Evolutionary conservation across 2,329 filamentous ascomycete genomes (phyloP).

Genomic region (Cadophora luteo-olivacea): DNA sequence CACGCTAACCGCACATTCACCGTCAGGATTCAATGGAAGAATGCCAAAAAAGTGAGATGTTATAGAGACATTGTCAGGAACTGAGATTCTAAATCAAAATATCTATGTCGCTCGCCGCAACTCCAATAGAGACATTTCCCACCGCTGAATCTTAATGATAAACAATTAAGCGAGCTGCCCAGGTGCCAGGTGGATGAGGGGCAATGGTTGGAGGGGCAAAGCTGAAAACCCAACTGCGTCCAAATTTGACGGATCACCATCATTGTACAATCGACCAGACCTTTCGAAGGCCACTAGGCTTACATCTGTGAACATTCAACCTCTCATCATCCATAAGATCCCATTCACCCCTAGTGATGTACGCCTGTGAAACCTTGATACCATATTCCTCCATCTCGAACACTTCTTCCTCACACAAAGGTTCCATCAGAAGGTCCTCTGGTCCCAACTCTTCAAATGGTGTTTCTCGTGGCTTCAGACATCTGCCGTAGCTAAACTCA

Average conservation of each 20-base stretch:
- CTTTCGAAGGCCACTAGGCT: not conserved
- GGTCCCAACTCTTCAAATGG: not conserved
- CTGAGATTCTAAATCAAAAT: not conserved
- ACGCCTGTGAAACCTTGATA: not conserved
- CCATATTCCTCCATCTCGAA: not conserved
- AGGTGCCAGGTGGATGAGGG: too few species aligned
- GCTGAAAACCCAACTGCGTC: not conserved
- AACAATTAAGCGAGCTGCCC: not conserved
- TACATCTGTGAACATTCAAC: not conserved
- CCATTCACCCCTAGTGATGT: not conserved
- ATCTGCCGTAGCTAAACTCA: not conserved
- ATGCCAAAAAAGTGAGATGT: not conserved
- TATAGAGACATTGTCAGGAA: not conserved
- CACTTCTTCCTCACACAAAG: not conserved
- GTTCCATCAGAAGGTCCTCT: not conserved
- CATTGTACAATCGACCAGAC: not conserved
- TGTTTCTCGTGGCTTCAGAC: not conserved
- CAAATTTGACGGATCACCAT: not conserved
- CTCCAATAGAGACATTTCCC: not conserved
- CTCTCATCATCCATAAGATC: not conserved
- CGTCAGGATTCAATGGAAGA: not conserved
- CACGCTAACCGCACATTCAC: not conserved
- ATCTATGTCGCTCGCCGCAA: not conserved
- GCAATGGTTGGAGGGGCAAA: not conserved
- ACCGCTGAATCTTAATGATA: not conserved